Evolutionary conservation across 2,329 filamentous ascomycete genomes (phyloP).

Genomic region (Neocucurbitaria cava): DNA sequence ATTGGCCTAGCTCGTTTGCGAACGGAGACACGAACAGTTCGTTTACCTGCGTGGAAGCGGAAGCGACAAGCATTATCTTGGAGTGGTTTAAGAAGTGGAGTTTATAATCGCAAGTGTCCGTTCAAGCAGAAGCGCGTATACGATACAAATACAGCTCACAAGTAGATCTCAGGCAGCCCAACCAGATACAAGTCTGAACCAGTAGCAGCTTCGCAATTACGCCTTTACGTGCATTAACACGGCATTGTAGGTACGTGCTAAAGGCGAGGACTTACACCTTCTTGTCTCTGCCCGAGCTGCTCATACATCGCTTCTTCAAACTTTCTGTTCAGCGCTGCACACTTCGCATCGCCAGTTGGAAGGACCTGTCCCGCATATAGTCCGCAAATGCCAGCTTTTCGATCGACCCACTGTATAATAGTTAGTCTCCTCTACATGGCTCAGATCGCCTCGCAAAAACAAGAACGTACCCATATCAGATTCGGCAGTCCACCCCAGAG

Average conservation of each 20-base stretch:
- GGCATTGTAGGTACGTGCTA: not conserved
- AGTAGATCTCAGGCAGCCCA: too few relatives aligned
- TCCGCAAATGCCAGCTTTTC: conserved; percentile 37
- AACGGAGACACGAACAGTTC: conserved; percentile 35
- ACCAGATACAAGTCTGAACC: too few relatives aligned
- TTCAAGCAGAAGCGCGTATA: not conserved
- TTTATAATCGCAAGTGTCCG: conserved; percentile 10
- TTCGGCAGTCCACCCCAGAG: conserved; percentile 45
- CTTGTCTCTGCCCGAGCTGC: not conserved
- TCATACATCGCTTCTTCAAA: conserved; percentile 24
- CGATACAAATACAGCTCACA: too few relatives aligned
- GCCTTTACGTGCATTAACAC: not conserved
- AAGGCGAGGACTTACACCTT: not conserved
- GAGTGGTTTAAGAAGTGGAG: conserved; percentile 40
- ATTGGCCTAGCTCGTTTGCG: conserved; percentile 48
- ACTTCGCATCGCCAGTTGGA: conserved; percentile 37
- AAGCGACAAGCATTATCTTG: conserved; percentile 42
- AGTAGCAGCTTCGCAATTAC: not conserved
- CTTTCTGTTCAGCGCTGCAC: conserved; percentile 15
- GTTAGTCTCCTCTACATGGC: not conserved
- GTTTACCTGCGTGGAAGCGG: conserved; percentile 39
- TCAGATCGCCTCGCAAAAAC: too few relatives aligned
- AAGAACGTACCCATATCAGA: conserved; percentile 42
- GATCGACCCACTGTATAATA: conserved; percentile 39
- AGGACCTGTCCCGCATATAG: conserved; percentile 40